Base-by-base conservation (phyloP, 1,284 basidiomycete species). In the Malassezia globosa region DNA sequence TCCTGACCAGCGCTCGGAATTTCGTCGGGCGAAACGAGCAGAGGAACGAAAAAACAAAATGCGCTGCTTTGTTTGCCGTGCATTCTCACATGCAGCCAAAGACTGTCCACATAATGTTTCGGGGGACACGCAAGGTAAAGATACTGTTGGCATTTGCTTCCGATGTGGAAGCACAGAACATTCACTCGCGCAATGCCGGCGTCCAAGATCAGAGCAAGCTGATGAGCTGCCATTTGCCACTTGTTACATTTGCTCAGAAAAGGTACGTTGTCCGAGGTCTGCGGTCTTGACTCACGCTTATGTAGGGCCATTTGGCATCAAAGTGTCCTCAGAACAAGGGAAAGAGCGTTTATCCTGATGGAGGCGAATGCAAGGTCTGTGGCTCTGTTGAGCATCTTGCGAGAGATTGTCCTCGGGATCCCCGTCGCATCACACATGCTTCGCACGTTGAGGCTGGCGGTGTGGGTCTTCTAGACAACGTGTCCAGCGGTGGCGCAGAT, bases 291-390 rank as follows among this genome's bases (percentile, higher is more conserved):
- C 46, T 7, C 13, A 5, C 6, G 14, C 18, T 13, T 29, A 16
- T 27, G 4, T 80, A 79, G 59, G 87, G 87, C 0, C 87, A 92
- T 65, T 77, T 92, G 1, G 84, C 85, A 0, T 81, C 82, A 0
- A 75, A 79, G 16, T 95, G 89, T 72, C 83, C 85, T 0, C 74
- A 83, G 62, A 94, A 94, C 64, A 77, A 79, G 50, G 78, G 77
- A 1, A 82, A 80, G 54, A 88, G 89, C 1, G 78, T 94, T 23
- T 95, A 94, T 64, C 86, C 87, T 0, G 84, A 90, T 57, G 89
- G 89, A 19, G 89, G 89, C 2, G 89, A 87, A 68, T 95, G 89
- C 68, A 92, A 88, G 66, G 76, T 94, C 8, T 95, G 89, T 66
- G 80, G 81, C 3, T 80, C 83, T 42, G 88, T 82, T 3, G 79